Conservation (phyloP, 2,329 filamentous ascomycete genomes). For the Diaporthe humulicola region DNA sequence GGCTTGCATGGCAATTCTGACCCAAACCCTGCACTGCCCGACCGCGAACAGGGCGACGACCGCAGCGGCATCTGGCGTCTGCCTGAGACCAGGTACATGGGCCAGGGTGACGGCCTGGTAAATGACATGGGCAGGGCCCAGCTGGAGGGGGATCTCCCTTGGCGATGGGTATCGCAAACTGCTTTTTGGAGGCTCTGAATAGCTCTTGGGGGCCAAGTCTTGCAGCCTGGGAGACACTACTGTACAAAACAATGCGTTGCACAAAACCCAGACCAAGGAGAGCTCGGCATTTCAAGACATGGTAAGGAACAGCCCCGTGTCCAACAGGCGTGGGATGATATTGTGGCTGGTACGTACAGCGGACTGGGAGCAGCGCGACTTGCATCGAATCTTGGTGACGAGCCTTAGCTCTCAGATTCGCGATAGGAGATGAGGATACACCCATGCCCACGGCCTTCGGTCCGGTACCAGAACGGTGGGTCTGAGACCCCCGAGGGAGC, state of each 20-base stretch:
- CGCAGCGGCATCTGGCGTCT: background rate
- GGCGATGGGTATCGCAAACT: background rate
- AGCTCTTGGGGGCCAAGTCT: background rate
- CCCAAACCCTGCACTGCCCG: background rate
- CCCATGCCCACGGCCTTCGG: slow-evolving; percentile 1
- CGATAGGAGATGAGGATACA: slow-evolving; percentile 8
- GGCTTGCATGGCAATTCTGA: background rate
- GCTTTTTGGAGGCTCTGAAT: background rate
- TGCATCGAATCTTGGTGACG: slow-evolving; percentile 5
- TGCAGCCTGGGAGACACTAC: background rate
- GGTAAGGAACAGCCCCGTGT: background rate
- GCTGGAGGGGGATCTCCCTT: background rate
- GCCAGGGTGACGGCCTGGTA: slow-evolving; percentile 13
- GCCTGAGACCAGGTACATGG: background rate
- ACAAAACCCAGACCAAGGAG: background rate
- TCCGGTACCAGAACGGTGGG: slow-evolving; percentile 16
- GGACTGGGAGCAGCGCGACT: background rate
- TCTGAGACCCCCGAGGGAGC: background rate
- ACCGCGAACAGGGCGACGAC: background rate
- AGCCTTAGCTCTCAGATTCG: slow-evolving; percentile 28
- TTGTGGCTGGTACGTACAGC: background rate
- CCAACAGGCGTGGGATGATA: background rate
- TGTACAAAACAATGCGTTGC: background rate
- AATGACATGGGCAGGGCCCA: background rate
- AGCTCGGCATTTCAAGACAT: background rate